Evolutionary conservation across 2,329 filamentous ascomycete species (phyloP), one percentile per base, ranked within the genome.

Genomic region (Ceratocystis colombiana): DNA sequence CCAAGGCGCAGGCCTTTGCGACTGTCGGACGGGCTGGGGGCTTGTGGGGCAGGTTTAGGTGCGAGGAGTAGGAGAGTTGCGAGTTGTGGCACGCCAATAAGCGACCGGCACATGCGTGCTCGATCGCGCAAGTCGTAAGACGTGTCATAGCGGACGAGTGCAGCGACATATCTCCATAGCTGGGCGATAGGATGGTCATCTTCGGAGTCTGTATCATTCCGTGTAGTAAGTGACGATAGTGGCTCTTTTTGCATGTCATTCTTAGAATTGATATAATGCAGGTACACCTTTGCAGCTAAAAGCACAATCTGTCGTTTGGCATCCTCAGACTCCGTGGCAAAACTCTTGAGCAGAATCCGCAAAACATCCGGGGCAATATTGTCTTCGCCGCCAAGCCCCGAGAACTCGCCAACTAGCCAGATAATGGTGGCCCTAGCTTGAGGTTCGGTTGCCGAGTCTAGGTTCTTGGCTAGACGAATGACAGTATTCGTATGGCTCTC

Each of bases 321-420:
- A 33, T 87, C 80, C 73, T 96, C 91, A 1, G 86, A 86, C 76
- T 99, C 94, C 68, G 86, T 85, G 1, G 86, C 80, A 72, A 97
- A 99, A 20, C 87, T 88, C 74, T 91, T 93, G 57, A 91, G 82
- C 1, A 99, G 78, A 55, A 97, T 93, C 6, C 94, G 85, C 44
- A 97, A 78, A 5, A 97, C 91, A 72, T 99, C 94, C 0, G 93
- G 87, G 0, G 94, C 94, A 68, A 99, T 93, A 71, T 95, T 96
- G 73, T 94, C 87, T 68, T 92, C 87, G 8, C 87, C 83, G 66
- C 90, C 85, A 2, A 88, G 76, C 0, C 90, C 90, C 0, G 93
- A 85, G 71, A 95, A 97, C 75, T 99, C 94, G 59, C 94, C 94
- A 0, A 97, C 92, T 0, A 99, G 84, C 94, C 94, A 99, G 71